These are phyloP conservation scores for Calonectria pseudoturangicola DNA, from an alignment of 2,329 filamentous ascomycete species.

Conservation along the genomic window DNA sequence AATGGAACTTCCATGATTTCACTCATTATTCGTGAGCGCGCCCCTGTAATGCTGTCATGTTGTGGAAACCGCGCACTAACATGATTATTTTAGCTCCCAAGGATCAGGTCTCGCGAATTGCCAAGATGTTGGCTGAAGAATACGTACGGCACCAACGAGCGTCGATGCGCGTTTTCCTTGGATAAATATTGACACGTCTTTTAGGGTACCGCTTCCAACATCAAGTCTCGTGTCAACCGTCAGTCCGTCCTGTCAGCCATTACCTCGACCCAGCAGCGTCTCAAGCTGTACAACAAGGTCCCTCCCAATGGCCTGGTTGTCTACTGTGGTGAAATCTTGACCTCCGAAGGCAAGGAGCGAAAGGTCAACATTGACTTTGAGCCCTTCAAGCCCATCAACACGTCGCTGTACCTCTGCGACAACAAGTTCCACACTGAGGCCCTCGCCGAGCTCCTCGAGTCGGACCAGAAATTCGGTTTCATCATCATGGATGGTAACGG, in stretches of 20 bases:
- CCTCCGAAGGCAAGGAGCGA: constrained; percentile 96
- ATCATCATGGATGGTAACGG: constrained; percentile 99
- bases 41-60: constrained; percentile 23
- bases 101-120: constrained; percentile 95
- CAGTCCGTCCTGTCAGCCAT: constrained; percentile 98
- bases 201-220: constrained; percentile 97
- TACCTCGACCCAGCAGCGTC: constrained; percentile 98
- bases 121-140: constrained; percentile 99
- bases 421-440: constrained; percentile 99
- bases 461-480: constrained; percentile 99
- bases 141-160: constrained; percentile 76
- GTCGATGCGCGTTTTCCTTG: background rate
- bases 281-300: constrained; percentile 99
- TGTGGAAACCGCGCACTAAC: constrained; percentile 53
- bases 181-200: constrained; percentile 47
- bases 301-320: constrained; percentile 97
- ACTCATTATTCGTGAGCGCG: constrained; percentile 91
- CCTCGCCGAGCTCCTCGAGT: constrained; percentile 96
- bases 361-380: constrained; percentile 99
- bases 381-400: constrained; percentile 99
- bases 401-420: constrained; percentile 98
- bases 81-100: constrained; percentile 82
- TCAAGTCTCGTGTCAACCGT: constrained; percentile 99
- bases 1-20: constrained; percentile 99
- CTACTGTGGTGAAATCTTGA: constrained; percentile 99